These are phyloP conservation scores for Didymella lethalis DNA, from an alignment of 2,329 filamentous ascomycete genomes.

Conservation along the genomic window DNA sequence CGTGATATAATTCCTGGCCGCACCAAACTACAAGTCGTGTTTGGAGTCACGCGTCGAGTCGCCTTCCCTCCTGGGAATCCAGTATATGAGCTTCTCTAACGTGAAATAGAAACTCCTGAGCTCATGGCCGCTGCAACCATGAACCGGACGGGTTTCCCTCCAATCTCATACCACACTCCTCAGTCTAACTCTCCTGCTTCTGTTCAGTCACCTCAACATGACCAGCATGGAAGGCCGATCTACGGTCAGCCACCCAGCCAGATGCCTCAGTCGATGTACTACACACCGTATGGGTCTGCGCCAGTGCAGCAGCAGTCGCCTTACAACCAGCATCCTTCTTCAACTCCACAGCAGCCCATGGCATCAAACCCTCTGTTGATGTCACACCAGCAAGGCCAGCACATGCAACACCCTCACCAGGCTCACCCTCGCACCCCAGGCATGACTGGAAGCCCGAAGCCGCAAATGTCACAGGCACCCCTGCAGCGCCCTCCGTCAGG, in stretches of 20 bases:
- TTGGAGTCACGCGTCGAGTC: conserved; percentile 19
- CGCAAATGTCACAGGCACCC: conserved; percentile 57
- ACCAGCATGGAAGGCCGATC: conserved; percentile 82
- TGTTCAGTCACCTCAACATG: conserved; percentile 89
- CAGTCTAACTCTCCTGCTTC: conserved; percentile 95
- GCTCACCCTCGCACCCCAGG: conserved; percentile 61
- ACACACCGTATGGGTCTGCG: conserved; percentile 59
- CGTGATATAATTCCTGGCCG: conserved; percentile 21
- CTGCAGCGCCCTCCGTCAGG: conserved; percentile 67
- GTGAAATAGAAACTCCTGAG: conserved; percentile 75
- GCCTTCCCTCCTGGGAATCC: not conserved
- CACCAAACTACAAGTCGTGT: conserved; percentile 6
- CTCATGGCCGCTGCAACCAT: conserved; percentile 73
- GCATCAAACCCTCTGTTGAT: conserved; percentile 59
- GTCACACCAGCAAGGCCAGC: conserved; percentile 58
- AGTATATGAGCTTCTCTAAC: conserved; percentile 53
- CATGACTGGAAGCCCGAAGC: conserved; percentile 67
- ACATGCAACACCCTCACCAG: conserved; percentile 53
- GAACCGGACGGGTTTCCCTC: conserved; percentile 75
- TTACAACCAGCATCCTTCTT: conserved; percentile 64
- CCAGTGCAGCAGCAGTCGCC: conserved; percentile 64
- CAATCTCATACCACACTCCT: conserved; percentile 87
- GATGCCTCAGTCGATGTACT: conserved; percentile 86
- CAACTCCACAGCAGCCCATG: conserved; percentile 65
- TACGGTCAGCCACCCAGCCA: conserved; percentile 83